These are phyloP conservation scores for Aphanomyces invadans DNA, from an alignment of 352 stramenopile genomes.

Conservation along the genomic window DNA sequence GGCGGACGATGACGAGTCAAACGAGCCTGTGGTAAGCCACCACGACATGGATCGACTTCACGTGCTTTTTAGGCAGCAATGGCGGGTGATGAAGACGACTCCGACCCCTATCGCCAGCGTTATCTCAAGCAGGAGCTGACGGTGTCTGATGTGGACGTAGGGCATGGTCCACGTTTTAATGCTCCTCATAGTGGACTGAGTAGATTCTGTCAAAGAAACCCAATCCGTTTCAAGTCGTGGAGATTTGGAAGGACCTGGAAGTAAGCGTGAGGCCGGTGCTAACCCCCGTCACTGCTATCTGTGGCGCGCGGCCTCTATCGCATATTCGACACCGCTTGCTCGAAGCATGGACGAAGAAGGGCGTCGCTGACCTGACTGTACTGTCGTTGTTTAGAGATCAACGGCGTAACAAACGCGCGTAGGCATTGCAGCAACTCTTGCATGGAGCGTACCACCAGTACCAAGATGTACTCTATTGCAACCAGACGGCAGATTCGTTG, in stretches of 20 bases:
- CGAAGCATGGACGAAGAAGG: slow-evolving; percentile 39
- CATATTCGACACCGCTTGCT: slow-evolving; percentile 46
- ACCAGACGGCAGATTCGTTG: slow-evolving; percentile 47
- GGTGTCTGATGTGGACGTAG: slow-evolving; percentile 37
- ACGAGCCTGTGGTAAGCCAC: slow-evolving; percentile 21
- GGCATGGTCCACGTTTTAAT: slow-evolving; percentile 28
- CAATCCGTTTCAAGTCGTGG: slow-evolving; percentile 25
- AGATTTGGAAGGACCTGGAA: slow-evolving; percentile 26
- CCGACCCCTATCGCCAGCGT: slow-evolving; percentile 56
- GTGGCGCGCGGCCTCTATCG: slow-evolving; percentile 27
- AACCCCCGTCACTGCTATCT: background rate
- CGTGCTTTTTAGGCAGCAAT: background rate
- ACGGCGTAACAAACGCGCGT: too few relatives aligned
- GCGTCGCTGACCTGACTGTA: slow-evolving; percentile 23
- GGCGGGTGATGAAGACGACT: slow-evolving; percentile 15
- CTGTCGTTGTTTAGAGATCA: too few relatives aligned
- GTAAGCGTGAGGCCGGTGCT: background rate
- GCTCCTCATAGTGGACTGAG: background rate
- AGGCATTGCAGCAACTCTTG: slow-evolving; percentile 44
- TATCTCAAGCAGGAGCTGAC: slow-evolving; percentile 48
- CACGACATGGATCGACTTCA: background rate
- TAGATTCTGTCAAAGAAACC: slow-evolving; percentile 33
- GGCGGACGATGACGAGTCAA: slow-evolving; percentile 30
- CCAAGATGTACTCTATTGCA: slow-evolving; percentile 60
- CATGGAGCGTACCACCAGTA: slow-evolving; percentile 48